These are phyloP conservation scores for Plasmodium adleri DNA, from an alignment of 169 alveolate genomes.

Conservation along the genomic window DNA sequence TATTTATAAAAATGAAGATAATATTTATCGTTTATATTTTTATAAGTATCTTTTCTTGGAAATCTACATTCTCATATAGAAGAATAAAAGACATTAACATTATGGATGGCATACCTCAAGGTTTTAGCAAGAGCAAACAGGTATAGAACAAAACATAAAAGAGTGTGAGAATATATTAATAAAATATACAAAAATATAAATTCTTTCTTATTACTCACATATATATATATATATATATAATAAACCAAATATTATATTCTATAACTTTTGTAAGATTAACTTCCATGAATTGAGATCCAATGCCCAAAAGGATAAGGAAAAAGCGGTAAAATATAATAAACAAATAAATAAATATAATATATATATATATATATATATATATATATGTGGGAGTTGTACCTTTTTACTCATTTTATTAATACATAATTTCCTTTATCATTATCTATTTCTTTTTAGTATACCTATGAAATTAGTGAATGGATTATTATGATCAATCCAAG, in stretches of 20 bases:
- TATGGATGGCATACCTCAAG: slow-evolving; percentile 11
- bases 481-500: slow-evolving; percentile 17
- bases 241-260: not conserved
- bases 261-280: not conserved
- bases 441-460: slow-evolving; percentile 23
- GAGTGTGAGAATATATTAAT: no score
- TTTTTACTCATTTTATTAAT: not conserved
- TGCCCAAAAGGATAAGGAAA: not conserved
- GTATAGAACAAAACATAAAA: slow-evolving; percentile 5
- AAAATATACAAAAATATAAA: no score
- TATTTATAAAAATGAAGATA: slow-evolving; percentile 25
- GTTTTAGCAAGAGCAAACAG: slow-evolving; percentile 20
- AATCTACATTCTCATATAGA: slow-evolving; percentile 32
- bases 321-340: not conserved
- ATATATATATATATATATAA: not conserved
- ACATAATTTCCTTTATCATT: not conserved
- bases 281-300: slow-evolving; percentile 7
- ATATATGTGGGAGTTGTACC: slow-evolving; percentile 15
- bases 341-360: not conserved
- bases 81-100: slow-evolving; percentile 13
- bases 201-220: not conserved
- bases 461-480: slow-evolving; percentile 32
- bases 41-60: slow-evolving; percentile 3
- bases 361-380: not conserved
- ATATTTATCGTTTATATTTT: slow-evolving; percentile 6